phyloP scores from a whole-genome alignment of 352 stramenopile genomes.

The Chrysophaeum taylorii region DNA sequence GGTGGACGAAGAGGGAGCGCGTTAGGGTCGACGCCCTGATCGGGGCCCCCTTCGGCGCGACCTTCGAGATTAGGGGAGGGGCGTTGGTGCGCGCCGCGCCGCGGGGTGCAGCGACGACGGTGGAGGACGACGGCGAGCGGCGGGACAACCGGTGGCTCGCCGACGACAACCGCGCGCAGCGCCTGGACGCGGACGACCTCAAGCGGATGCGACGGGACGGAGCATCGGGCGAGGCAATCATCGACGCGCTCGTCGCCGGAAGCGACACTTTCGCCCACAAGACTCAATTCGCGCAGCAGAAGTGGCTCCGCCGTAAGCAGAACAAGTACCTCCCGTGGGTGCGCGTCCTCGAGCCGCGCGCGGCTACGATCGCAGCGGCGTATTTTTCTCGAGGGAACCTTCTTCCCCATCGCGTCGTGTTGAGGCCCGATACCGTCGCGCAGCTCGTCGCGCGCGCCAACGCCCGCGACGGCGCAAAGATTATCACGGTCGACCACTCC shows the following conservation, averaged over 20 bases:
- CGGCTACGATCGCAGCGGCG: not conserved
- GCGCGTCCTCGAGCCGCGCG: not conserved
- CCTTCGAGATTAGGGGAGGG: not conserved
- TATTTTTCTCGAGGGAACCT: conserved; percentile 1
- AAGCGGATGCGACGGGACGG: not conserved
- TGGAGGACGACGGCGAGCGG: not conserved
- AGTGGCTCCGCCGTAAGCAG: conserved; percentile 79
- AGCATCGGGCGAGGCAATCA: conserved; percentile 33
- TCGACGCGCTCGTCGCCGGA: conserved; percentile 70
- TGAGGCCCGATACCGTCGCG: conserved; percentile 8
- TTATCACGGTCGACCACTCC: not conserved
- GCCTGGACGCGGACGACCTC: not conserved
- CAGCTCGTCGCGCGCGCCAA: not conserved
- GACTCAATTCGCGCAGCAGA: conserved; percentile 75
- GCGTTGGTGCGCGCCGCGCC: not conserved
- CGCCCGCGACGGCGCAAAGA: not conserved
- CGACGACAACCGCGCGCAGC: conserved; percentile 23
- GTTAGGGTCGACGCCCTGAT: not conserved
- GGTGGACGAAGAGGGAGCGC: not conserved
- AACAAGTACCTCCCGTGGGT: conserved; percentile 54
- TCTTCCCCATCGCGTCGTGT: not conserved
- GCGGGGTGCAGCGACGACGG: not conserved
- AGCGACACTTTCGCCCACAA: conserved; percentile 71
- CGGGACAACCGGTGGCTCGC: conserved; percentile 18
- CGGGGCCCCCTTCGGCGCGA: not conserved